Evolutionary conservation across 78 protist species (phyloP), one percentile per base, ranked within the genome.

Genomic region (Dictyostelium purpureum): DNA sequence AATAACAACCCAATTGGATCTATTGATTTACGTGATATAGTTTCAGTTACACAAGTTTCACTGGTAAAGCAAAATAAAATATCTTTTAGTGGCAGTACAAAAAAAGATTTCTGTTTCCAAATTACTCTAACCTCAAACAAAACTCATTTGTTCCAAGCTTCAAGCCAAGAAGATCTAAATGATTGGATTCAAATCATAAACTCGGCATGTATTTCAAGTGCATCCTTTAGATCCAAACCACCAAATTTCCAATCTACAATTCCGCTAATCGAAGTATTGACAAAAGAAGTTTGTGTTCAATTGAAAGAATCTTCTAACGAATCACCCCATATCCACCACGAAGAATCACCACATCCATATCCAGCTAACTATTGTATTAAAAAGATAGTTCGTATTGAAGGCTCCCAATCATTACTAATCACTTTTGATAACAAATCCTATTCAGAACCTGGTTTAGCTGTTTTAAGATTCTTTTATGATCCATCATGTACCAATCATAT

Each of bases 331-430:
- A 3, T 65, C 49, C 43, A 35, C 70, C 26, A 40, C 16, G 87
- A 88, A 26, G 93, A 88, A 45, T 88, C 87, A 19, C 79, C 89
- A 11, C 87, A 88, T 54, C 93, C 93, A 1, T 88, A 88, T 47
- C 93, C 79, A 35, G 2, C 70, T 12, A 56, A 67, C 11, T 67
- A 49, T 59, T 57, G 77, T 9, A 10, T 26, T 19, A 88, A 88
- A 42, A 78, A 79, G 70, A 88, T 77, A 9, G 59, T 88, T 54
- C 67, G 87, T 35, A 59, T 88, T 45, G 93, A 88, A 19, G 87
- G 87, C 26, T 82, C 93, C 6, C 81, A 69, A 26, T 49, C 81
- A 24, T 63, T 88, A 10, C 31, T 79, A 11, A 31, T 88, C 6
- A 47, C 66, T 0, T 88, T 88, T 74, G 93, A 88, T 61, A 21